phyloP scores from a whole-genome alignment of 352 stramenopile genomes.

The Phytophthora podocarpi region DNA sequence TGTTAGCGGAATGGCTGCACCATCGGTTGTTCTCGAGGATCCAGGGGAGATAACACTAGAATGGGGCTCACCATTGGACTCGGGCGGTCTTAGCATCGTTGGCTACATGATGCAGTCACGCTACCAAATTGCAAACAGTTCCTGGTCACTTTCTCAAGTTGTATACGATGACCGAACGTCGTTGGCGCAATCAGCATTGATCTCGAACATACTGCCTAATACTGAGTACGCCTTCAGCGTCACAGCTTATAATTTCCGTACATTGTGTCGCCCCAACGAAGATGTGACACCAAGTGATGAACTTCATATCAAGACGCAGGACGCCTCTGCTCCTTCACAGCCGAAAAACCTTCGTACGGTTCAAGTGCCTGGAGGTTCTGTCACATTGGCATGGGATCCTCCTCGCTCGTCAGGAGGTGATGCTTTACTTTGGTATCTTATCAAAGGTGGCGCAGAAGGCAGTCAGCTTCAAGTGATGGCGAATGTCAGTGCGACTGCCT shows the following conservation, averaged over 20 bases:
- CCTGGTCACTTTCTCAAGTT: slow-evolving; percentile 37
- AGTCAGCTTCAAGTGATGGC: slow-evolving; percentile 3
- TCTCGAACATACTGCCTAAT: slow-evolving; percentile 41
- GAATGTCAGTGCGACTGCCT: slow-evolving; percentile 16
- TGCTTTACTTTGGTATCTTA: slow-evolving; percentile 34
- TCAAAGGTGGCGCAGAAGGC: slow-evolving; percentile 18
- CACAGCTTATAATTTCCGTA: slow-evolving; percentile 49
- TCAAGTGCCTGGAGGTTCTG: slow-evolving; percentile 44
- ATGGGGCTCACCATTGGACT: slow-evolving; percentile 49
- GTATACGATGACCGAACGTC: slow-evolving; percentile 51
- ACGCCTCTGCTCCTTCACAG: slow-evolving; percentile 42
- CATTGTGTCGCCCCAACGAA: slow-evolving; percentile 40
- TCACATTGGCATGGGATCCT: slow-evolving; percentile 50
- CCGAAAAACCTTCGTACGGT: slow-evolving; percentile 40
- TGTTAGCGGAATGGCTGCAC: slow-evolving; percentile 28
- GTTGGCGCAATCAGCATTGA: slow-evolving; percentile 13
- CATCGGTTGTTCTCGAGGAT: slow-evolving; percentile 40
- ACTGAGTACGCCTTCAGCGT: slow-evolving; percentile 58
- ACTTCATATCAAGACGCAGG: slow-evolving; percentile 43
- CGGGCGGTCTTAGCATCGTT: slow-evolving; percentile 45
- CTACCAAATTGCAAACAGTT: slow-evolving; percentile 22
- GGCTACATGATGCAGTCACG: slow-evolving; percentile 48
- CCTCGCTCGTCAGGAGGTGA: slow-evolving; percentile 45
- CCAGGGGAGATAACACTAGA: slow-evolving; percentile 50
- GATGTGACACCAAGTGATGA: slow-evolving; percentile 32